phyloP scores from a whole-genome alignment of 169 alveolate genomes.

The Plasmodium fragile region DNA sequence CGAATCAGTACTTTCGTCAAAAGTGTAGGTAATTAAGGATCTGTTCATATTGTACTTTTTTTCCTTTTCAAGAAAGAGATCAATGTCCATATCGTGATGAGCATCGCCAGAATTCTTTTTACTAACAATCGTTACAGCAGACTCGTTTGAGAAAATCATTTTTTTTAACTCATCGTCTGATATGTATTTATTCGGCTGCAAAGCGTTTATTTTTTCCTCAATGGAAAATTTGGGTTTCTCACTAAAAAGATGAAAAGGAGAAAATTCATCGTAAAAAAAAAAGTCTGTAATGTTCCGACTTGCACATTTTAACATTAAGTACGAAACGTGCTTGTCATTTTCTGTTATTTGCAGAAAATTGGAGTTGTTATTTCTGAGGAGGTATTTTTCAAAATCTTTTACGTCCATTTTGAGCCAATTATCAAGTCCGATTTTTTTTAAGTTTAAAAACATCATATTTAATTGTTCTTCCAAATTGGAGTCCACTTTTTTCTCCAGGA shows the following conservation, averaged over 20 bases:
- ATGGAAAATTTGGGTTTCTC: slow-evolving; percentile 66
- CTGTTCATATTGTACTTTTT: slow-evolving; percentile 68
- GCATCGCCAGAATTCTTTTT: background rate
- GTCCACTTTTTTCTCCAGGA: slow-evolving; percentile 55
- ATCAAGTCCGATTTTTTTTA: slow-evolving; percentile 70
- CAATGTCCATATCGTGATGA: slow-evolving; percentile 66
- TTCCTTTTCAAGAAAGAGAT: slow-evolving; percentile 65
- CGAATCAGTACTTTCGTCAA: slow-evolving; percentile 55
- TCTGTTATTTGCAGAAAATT: slow-evolving; percentile 51
- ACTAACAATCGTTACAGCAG: slow-evolving; percentile 24
- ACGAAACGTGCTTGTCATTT: slow-evolving; percentile 40
- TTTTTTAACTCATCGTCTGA: slow-evolving; percentile 70
- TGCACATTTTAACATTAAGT: slow-evolving; percentile 71
- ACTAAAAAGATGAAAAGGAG: slow-evolving; percentile 73
- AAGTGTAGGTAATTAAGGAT: slow-evolving; percentile 51
- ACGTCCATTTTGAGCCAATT: slow-evolving; percentile 72
- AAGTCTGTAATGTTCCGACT: slow-evolving; percentile 73
- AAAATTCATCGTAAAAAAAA: slow-evolving; percentile 69
- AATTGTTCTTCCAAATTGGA: slow-evolving; percentile 64
- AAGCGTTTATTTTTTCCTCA: slow-evolving; percentile 42
- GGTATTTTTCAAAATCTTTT: slow-evolving; percentile 69
- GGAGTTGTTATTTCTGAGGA: slow-evolving; percentile 57
- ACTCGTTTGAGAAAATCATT: slow-evolving; percentile 41
- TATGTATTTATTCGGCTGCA: slow-evolving; percentile 68
- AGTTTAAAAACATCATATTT: slow-evolving; percentile 70